Base-by-base conservation (phyloP, 108 stramenopile genomes). In the Pseudonitzschia delicatissima region DNA sequence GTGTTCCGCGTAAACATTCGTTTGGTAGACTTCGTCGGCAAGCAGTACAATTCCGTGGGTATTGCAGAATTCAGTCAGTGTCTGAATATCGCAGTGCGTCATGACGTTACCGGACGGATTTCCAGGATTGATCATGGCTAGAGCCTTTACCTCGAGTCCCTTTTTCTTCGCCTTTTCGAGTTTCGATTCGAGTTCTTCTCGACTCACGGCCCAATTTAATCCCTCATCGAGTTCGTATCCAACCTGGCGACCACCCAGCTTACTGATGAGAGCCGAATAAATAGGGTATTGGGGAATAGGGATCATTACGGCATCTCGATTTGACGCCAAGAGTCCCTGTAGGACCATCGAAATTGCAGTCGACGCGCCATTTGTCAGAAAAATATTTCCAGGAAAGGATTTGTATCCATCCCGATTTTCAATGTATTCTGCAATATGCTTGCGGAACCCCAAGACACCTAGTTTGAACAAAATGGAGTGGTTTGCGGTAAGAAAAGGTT, bases 201-300 rank as follows among this genome's bases (percentile, higher is more conserved):
- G 68, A 35, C 80, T 74, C 8, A 92, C 80, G 27, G 87, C 82
- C 97, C 97, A 98, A 52, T 82, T 84, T 7, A 64, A 53, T 5
- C 69, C 77, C 68, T 98, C 96, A 52, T 89, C 87, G 13, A 98
- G 71, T 49, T 84, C 85, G 73, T 98, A 98, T 5, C 92, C 91
- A 29, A 92, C 91, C 61, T 95, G 87, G 8, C 76, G 59, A 5
- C 92, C 97, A 21, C 88, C 90, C 6, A 72, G 23, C 31, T 72
- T 91, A 57, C 29, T 93, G 62, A 34, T 91, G 76, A 53, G 86
- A 78, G 47, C 87, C 68, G 92, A 93, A 72, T 98, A 98, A 40
- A 98, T 91, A 1, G 97, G 97, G 74, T 98, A 98, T 70, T 98
- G 97, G 7, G 97, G 97, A 58, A 96, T 96, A 1, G 97, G 97